Conservation (phyloP, 352 stramenopile genomes). For the Hyaloperonospora brassicae region DNA sequence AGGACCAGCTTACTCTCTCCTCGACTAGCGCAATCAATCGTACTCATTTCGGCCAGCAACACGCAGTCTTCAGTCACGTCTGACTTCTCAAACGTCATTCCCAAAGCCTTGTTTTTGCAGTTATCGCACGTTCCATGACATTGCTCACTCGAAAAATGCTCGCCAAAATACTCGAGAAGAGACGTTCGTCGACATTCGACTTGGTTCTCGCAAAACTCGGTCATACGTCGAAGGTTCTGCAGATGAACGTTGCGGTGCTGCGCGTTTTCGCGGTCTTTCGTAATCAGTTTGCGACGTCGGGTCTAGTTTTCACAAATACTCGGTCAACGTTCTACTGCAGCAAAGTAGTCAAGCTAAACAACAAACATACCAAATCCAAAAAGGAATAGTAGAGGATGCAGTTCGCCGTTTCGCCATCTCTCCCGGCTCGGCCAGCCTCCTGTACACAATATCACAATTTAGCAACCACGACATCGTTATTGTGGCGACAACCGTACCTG, state of each 20-base stretch:
- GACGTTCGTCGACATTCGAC: slow-evolving; percentile 77
- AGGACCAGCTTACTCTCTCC: not conserved
- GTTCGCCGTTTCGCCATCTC: slow-evolving; percentile 75
- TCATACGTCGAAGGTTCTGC: slow-evolving; percentile 76
- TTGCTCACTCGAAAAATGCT: slow-evolving; percentile 70
- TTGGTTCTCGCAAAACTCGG: slow-evolving; percentile 85
- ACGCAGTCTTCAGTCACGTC: slow-evolving; percentile 76
- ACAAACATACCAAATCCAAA: slow-evolving; percentile 51
- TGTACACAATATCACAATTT: slow-evolving; percentile 15
- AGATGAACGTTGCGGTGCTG: slow-evolving; percentile 78
- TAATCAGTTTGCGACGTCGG: slow-evolving; percentile 64
- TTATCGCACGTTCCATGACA: slow-evolving; percentile 81
- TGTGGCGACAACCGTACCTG: slow-evolving; percentile 36
- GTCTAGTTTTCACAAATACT: slow-evolving; percentile 24
- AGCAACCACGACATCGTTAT: not conserved
- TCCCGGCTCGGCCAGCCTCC: slow-evolving; percentile 75
- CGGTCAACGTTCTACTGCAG: slow-evolving; percentile 1
- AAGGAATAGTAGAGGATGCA: slow-evolving; percentile 87
- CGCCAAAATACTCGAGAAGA: slow-evolving; percentile 84
- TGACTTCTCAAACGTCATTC: slow-evolving; percentile 57
- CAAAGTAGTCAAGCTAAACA: slow-evolving; percentile 4
- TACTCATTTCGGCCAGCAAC: slow-evolving; percentile 52
- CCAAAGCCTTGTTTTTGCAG: slow-evolving; percentile 72
- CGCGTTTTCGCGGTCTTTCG: slow-evolving; percentile 71
- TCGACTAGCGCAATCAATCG: slow-evolving; percentile 15